Percentiles rank a stretch among this genome's conserved stretches.
These are phyloP conservation scores for Suillus subalutaceus DNA, from an alignment of 768 basidiomycete genomes.

Conservation along the genomic window DNA sequence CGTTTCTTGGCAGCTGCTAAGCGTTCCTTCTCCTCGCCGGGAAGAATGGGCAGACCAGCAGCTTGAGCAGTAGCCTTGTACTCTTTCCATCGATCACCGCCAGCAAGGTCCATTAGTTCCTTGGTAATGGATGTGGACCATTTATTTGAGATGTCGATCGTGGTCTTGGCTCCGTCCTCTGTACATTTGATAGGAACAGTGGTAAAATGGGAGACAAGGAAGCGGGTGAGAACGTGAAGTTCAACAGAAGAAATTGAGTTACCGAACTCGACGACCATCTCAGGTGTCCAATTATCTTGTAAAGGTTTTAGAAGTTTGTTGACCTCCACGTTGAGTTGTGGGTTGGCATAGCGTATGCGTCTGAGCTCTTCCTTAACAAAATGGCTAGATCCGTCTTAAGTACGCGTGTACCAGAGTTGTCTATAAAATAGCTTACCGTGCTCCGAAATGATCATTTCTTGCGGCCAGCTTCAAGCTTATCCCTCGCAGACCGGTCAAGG, in stretches of 20 bases:
- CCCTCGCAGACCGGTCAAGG: constrained; percentile 49
- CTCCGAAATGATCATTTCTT: constrained; percentile 75
- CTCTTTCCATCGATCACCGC: constrained; percentile 59
- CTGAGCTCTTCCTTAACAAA: constrained; percentile 82
- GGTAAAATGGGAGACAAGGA: neutral
- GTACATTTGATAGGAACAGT: neutral
- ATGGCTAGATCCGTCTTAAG: constrained; percentile 41
- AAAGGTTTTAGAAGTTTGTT: constrained; percentile 54
- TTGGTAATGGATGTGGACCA: constrained; percentile 68
- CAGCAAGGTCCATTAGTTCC: constrained; percentile 71
- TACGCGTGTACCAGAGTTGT: constrained; percentile 25
- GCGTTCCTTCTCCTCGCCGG: constrained; percentile 42
- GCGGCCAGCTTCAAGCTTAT: constrained; percentile 60
- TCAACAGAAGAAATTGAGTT: constrained; percentile 32
- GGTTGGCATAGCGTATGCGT: constrained; percentile 78
- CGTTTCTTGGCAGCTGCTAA: constrained; percentile 23
- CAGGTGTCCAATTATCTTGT: constrained; percentile 60
- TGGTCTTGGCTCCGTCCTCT: constrained; percentile 54
- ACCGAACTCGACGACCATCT: constrained; percentile 68
- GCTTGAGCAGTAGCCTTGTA: constrained; percentile 52
- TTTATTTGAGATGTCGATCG: constrained; percentile 62
- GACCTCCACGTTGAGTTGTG: constrained; percentile 61
- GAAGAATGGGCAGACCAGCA: constrained; percentile 52
- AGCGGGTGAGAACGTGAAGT: neutral
- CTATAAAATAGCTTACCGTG: constrained; percentile 49